Evolutionary conservation across 805 yeast species (phyloP).

Genomic region (Suhomyces canberraensis): DNA sequence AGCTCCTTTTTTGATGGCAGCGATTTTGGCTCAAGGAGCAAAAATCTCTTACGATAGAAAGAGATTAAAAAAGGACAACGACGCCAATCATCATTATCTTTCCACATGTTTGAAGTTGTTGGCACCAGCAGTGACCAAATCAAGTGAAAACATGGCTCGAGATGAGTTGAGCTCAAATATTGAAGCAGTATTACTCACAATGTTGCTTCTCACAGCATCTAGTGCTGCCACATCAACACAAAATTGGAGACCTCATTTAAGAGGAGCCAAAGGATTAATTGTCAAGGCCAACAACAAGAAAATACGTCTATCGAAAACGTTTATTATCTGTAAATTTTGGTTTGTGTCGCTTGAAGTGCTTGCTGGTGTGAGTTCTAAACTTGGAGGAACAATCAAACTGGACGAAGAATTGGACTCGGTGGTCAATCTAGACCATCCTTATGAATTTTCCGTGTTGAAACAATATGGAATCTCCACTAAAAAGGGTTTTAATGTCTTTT

Average conservation of each 20-base stretch:
- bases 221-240: conserved; percentile 51
- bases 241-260: conserved; percentile 61
- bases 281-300: conserved; percentile 10
- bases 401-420: conserved; percentile 42
- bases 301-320: conserved; percentile 30
- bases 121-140: conserved; percentile 36
- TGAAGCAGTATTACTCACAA: conserved; percentile 63
- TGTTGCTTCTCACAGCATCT: conserved; percentile 57
- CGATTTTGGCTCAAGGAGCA: conserved; percentile 70
- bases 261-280: conserved; percentile 53
- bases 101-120: conserved; percentile 57
- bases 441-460: conserved; percentile 32
- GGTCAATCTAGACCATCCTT: conserved; percentile 21
- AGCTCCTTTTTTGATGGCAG: conserved; percentile 60
- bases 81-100: conserved; percentile 59
- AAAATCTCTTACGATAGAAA: conserved; percentile 45
- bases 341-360: conserved; percentile 51
- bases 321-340: conserved; percentile 56
- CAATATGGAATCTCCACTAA: conserved; percentile 38
- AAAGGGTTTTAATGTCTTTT: conserved; percentile 46
- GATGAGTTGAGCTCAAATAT: conserved; percentile 39
- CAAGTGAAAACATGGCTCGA: conserved; percentile 14
- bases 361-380: conserved; percentile 52
- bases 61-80: conserved; percentile 50
- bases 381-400: conserved; percentile 50